Conservation (phyloP, 192 early-diverging fungal genomes). For the Obelidium mucronatum region DNA sequence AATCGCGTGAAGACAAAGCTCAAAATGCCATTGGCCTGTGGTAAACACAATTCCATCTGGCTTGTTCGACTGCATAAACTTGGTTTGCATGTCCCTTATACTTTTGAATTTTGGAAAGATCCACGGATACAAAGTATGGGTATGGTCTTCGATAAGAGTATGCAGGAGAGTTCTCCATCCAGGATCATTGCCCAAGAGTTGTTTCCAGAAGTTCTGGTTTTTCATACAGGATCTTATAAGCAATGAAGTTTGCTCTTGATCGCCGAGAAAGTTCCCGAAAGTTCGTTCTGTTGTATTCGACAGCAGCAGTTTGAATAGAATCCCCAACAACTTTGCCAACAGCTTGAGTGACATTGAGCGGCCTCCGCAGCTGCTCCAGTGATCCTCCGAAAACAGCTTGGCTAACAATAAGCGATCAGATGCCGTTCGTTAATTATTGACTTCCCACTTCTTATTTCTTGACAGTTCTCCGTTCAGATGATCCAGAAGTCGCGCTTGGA, state of each 20-base stretch:
- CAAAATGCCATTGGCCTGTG: conserved; percentile 27
- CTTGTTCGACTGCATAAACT: no score
- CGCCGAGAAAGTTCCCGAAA: not conserved
- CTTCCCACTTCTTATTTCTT: no score
- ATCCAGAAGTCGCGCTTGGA: conserved; percentile 11
- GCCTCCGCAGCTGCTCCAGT: not conserved
- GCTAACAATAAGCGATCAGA: not conserved
- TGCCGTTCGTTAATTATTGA: not conserved
- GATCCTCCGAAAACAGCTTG: conserved; percentile 12
- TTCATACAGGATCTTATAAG: conserved; percentile 15
- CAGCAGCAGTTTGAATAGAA: not conserved
- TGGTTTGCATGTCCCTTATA: not conserved
- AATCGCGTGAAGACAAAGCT: conserved; percentile 22
- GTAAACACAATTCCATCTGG: conserved; percentile 3
- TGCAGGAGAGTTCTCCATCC: not conserved
- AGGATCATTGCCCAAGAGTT: not conserved
- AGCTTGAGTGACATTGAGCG: not conserved
- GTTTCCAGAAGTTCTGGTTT: not conserved
- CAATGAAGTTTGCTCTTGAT: not conserved
- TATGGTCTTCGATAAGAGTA: not conserved
- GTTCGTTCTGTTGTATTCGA: conserved; percentile 20
- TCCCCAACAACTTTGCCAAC: not conserved
- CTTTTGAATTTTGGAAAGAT: conserved; percentile 2
- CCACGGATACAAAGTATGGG: conserved; percentile 24
- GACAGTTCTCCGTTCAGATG: conserved; percentile 32